Base-by-base conservation (phyloP, 2,329 filamentous ascomycete species). In the Apiospora rasikravindrae region DNA sequence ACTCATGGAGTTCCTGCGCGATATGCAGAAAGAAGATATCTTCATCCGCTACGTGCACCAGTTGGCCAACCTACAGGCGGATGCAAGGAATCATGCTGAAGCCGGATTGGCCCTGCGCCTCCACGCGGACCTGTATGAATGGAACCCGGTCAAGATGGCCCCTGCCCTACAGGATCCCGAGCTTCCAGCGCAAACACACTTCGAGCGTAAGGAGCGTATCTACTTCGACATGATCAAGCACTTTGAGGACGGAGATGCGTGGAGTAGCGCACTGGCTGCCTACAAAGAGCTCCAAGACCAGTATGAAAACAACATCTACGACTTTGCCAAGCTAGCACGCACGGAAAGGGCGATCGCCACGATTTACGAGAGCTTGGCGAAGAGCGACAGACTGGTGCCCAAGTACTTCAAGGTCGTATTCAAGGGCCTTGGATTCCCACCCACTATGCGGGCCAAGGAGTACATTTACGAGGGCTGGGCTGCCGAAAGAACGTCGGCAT, bases 1-100 rank as follows among this genome's bases (percentile, higher is more conserved):
- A 71, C 86, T 98, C 37, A 98, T 98, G 95, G 94, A 98, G 77
- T 98, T 98, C 83, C 88, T 98, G 77, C 93, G 95, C 75, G 95
- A 98, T 79, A 97, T 98, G 92, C 94, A 97, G 76, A 97, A 97
- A 79, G 95, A 98, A 80, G 95, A 98, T 78, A 98, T 98, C 72
- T 98, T 98, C 81, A 93, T 98, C 75, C 92, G 95, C 75, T 98
- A 98, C 78, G 95, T 98, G 19, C 96, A 98, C 80, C 95, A 98
- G 81, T 88, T 98, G 26, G 94, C 95, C 2, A 86, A 90, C 51
- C 86, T 96, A 16, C 96, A 98, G 81, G 88, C 89, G 11, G 89
- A 92, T 53, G 89, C 93, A 4, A 88, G 92, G 72, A 96, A 98
- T 77, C 90, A 92, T 74, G 93, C 94, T 0, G 95, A 98, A 82